These are phyloP conservation scores for Aureobasidium uvarum DNA, from an alignment of 2,329 filamentous ascomycete genomes.

Conservation along the genomic window DNA sequence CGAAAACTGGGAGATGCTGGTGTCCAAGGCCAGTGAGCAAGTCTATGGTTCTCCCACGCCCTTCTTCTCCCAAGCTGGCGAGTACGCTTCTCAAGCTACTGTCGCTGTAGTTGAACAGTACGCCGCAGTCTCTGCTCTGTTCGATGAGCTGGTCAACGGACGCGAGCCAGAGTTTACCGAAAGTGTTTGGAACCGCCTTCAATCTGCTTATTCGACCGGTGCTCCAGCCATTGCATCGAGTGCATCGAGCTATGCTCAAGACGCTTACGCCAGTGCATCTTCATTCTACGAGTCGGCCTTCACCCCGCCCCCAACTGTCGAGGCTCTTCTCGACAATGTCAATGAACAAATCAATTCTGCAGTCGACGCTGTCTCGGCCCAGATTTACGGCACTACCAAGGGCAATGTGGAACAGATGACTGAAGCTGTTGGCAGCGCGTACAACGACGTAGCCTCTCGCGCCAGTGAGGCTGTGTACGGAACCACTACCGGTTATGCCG, in stretches of 20 bases:
- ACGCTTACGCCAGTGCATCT: constrained; percentile 51
- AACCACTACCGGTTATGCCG: constrained; percentile 51
- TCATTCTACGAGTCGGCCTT: constrained; percentile 45
- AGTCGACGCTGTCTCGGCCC: constrained; percentile 58
- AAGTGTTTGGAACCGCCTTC: constrained; percentile 70
- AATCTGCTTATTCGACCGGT: constrained; percentile 69
- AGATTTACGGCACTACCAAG: constrained; percentile 58
- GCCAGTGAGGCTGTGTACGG: constrained; percentile 58
- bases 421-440: constrained; percentile 54
- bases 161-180: constrained; percentile 80
- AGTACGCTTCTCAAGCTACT: constrained; percentile 62
- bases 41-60: constrained; percentile 66
- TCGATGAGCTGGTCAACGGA: constrained; percentile 73
- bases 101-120: constrained; percentile 64
- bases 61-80: constrained; percentile 53
- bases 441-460: constrained; percentile 40
- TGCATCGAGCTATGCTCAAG: constrained; percentile 49
- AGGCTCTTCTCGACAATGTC: constrained; percentile 58
- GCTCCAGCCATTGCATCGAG: constrained; percentile 54
- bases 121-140: constrained; percentile 65
- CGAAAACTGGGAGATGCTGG: constrained; percentile 62
- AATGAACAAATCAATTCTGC: constrained; percentile 57
- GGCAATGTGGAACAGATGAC: constrained; percentile 55
- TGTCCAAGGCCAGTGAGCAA: constrained; percentile 65
- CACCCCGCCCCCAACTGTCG: constrained; percentile 58